These are phyloP conservation scores for Endogone sp. DNA, from an alignment of 192 early-diverging fungal genomes.

Conservation along the genomic window DNA sequence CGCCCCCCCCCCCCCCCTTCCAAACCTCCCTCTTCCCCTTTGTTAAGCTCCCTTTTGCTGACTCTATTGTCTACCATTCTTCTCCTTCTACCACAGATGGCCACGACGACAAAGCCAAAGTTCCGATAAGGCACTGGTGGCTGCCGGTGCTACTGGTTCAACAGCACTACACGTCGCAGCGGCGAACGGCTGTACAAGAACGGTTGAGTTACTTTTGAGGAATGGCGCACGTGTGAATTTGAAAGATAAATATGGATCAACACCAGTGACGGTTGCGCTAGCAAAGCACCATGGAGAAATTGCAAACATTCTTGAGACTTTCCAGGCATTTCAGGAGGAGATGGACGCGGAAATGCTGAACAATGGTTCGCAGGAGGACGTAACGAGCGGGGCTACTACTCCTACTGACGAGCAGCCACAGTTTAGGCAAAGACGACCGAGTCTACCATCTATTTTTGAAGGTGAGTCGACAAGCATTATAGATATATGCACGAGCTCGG, in stretches of 20 bases:
- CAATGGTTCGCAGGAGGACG: not conserved
- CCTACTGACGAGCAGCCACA: conserved; percentile 5
- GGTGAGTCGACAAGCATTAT: too few species aligned
- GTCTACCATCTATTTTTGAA: conserved; percentile 29
- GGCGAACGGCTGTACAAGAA: conserved; percentile 63
- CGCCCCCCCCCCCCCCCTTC: not conserved
- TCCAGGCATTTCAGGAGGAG: conserved; percentile 26
- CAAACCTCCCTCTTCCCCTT: not conserved
- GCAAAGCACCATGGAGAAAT: conserved; percentile 51
- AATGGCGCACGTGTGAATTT: conserved; percentile 57
- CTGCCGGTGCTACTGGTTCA: conserved; percentile 57
- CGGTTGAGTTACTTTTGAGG: conserved; percentile 57
- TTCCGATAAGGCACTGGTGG: conserved; percentile 32
- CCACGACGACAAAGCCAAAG: conserved; percentile 26
- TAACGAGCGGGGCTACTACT: not conserved
- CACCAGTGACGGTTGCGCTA: conserved; percentile 39
- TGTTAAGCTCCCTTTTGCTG: too few species aligned
- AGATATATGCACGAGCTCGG: too few species aligned
- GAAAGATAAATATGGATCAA: conserved; percentile 57
- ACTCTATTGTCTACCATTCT: conserved; percentile 4
- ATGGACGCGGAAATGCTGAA: conserved; percentile 4
- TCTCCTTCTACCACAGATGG: conserved; percentile 14
- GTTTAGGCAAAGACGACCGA: conserved; percentile 22
- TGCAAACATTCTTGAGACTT: conserved; percentile 34
- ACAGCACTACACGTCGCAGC: conserved; percentile 84